A percentile compares a stretch with the other conserved stretches of the same genome.
Conservation (phyloP, 2,329 filamentous ascomycete genomes). For the Pseudogymnoascus sp. region DNA sequence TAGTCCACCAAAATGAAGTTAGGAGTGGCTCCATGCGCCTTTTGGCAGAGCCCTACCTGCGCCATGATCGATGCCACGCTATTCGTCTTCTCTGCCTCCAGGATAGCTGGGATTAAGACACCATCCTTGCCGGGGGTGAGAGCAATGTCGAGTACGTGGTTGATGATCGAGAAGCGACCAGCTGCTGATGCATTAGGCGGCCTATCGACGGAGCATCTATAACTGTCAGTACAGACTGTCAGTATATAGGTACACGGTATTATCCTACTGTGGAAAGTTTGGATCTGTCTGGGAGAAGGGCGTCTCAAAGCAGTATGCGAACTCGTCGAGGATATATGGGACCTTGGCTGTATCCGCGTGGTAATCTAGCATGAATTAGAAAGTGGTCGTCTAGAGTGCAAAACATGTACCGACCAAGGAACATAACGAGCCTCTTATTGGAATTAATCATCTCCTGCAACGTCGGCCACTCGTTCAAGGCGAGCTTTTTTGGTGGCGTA, state of each 20-base stretch:
- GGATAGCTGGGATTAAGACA: slow-evolving; percentile 46
- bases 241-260: not conserved
- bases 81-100: slow-evolving; percentile 37
- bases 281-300: slow-evolving; percentile 54
- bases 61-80: slow-evolving; percentile 42
- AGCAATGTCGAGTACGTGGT: slow-evolving; percentile 53
- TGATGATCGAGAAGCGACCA: slow-evolving; percentile 50
- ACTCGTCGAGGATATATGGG: slow-evolving; percentile 58
- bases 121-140: slow-evolving; percentile 22
- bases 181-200: slow-evolving; percentile 39
- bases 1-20: slow-evolving; percentile 52
- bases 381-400: not conserved
- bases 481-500: slow-evolving; percentile 26
- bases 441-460: slow-evolving; percentile 55
- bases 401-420: slow-evolving; percentile 47
- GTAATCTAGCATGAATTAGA: slow-evolving; percentile 46
- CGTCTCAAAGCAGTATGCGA: slow-evolving; percentile 64
- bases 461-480: slow-evolving; percentile 58
- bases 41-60: slow-evolving; percentile 40
- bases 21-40: slow-evolving; percentile 40
- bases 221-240: not conserved
- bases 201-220: slow-evolving; percentile 55
- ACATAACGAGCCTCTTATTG: slow-evolving; percentile 58
- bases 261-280: slow-evolving; percentile 40
- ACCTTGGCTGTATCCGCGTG: slow-evolving; percentile 40